phyloP scores from a whole-genome alignment of 208 protist genomes.

The Leishmania guyanensis region DNA sequence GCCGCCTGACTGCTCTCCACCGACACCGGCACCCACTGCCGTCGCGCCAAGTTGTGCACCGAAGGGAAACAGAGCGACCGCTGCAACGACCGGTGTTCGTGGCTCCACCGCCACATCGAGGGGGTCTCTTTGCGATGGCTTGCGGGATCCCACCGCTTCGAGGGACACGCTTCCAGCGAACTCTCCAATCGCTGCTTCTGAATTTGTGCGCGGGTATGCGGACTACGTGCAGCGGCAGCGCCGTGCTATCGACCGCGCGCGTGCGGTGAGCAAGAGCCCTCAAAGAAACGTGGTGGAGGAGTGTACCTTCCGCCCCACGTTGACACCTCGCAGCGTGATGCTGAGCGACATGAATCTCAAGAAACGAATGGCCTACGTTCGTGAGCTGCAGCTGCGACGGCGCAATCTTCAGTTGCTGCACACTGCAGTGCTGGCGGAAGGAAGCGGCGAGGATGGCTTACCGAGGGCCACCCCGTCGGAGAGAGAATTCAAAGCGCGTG shows the following conservation, averaged over 20 bases:
- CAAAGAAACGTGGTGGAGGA: neutral
- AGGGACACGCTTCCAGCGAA: neutral
- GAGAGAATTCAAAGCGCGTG: neutral
- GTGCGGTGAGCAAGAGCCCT: neutral
- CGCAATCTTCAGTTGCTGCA: constrained; percentile 31
- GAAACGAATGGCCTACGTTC: constrained; percentile 30
- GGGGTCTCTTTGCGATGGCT: neutral
- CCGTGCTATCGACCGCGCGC: neutral
- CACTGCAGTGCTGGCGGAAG: constrained; percentile 3
- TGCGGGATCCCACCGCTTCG: neutral
- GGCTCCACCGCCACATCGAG: neutral
- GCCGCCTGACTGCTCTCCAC: neutral
- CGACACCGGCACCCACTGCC: neutral
- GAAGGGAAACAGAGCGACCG: neutral
- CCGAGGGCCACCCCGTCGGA: neutral
- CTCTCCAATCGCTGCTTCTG: neutral
- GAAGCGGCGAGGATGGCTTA: neutral
- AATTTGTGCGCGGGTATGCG: constrained; percentile 12
- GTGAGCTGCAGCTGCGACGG: constrained; percentile 30
- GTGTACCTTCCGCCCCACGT: constrained; percentile 40
- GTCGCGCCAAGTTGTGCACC: neutral
- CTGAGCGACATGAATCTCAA: constrained; percentile 42
- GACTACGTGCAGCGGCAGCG: constrained; percentile 25
- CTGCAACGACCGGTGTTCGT: neutral
- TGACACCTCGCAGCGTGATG: constrained; percentile 33